A percentile compares a stretch with the other conserved stretches of the same genome.
Evolutionary conservation across 1,139 yeast genomes (phyloP).

Genomic region (Pichia sp.): DNA sequence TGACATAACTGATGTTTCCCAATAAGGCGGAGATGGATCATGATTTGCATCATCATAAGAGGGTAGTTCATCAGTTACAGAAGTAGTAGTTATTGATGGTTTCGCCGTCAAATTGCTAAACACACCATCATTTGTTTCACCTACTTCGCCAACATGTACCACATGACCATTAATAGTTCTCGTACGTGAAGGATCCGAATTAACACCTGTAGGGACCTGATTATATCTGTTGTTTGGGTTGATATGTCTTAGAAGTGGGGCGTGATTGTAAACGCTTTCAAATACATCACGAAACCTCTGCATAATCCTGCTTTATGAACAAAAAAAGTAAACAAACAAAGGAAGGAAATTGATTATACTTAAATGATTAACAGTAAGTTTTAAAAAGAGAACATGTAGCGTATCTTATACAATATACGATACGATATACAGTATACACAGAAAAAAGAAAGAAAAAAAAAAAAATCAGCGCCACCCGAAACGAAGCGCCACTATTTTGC

Average conservation of each 20-base stretch:
- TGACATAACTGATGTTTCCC: slow-evolving; percentile 86
- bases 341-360: background rate
- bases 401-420: too few relatives aligned
- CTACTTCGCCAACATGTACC: slow-evolving; percentile 34
- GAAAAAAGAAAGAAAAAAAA: background rate
- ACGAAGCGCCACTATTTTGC: background rate
- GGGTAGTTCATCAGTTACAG: slow-evolving; percentile 59
- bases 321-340: too few relatives aligned
- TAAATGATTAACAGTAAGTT: too few relatives aligned
- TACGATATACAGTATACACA: too few relatives aligned
- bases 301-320: too few relatives aligned
- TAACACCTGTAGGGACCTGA: slow-evolving; percentile 10
- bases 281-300: too few relatives aligned
- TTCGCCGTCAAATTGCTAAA: slow-evolving; percentile 88
- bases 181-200: slow-evolving; percentile 12
- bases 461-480: slow-evolving; percentile 12
- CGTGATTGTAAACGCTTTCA: slow-evolving; percentile 18
- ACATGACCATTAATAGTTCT: slow-evolving; percentile 13
- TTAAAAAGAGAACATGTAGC: too few relatives aligned
- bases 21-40: slow-evolving; percentile 93
- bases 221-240: slow-evolving; percentile 23
- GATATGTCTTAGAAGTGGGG: slow-evolving; percentile 26
- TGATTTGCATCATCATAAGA: slow-evolving; percentile 93
- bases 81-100: slow-evolving; percentile 38
- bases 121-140: slow-evolving; percentile 66